These are phyloP conservation scores for Ammopiptanthus mongolicus DNA, from an alignment of 306 rosid genomes.

Conservation along the genomic window DNA sequence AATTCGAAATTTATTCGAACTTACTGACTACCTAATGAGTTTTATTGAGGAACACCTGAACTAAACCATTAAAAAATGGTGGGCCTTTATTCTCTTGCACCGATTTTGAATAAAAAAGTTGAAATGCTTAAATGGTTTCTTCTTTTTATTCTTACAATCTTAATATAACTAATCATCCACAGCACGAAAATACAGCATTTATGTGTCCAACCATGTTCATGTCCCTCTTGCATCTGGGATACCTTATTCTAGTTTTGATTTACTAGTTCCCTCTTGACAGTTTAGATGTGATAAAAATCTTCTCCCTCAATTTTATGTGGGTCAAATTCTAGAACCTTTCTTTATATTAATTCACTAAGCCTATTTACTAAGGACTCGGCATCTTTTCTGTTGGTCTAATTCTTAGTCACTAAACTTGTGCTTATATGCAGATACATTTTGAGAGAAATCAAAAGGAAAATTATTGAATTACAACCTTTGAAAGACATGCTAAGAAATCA, in stretches of 20 bases:
- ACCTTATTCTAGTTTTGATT: not conserved
- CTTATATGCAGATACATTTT: not conserved
- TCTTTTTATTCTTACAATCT: not conserved
- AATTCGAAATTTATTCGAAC: too few relatives aligned
- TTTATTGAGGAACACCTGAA: not conserved
- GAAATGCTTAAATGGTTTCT: not conserved
- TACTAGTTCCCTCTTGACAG: not conserved
- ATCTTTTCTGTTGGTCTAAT: not conserved
- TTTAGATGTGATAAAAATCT: not conserved
- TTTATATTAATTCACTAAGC: not conserved
- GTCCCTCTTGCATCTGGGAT: not conserved
- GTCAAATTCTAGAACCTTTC: too few relatives aligned
- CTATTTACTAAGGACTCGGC: not conserved
- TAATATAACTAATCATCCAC: not conserved
- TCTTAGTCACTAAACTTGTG: not conserved
- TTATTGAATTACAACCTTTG: not conserved
- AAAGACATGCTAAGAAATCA: constrained; percentile 5
- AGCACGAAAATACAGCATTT: not conserved
- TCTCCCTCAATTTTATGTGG: not conserved
- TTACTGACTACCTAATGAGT: too few relatives aligned
- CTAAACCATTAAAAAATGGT: not conserved
- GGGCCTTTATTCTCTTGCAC: not conserved
- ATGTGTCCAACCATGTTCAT: not conserved
- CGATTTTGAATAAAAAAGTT: not conserved
- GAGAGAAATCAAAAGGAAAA: not conserved